Base-by-base conservation (phyloP, 805 yeast species). In the Wickerhamomyces mucosus region DNA sequence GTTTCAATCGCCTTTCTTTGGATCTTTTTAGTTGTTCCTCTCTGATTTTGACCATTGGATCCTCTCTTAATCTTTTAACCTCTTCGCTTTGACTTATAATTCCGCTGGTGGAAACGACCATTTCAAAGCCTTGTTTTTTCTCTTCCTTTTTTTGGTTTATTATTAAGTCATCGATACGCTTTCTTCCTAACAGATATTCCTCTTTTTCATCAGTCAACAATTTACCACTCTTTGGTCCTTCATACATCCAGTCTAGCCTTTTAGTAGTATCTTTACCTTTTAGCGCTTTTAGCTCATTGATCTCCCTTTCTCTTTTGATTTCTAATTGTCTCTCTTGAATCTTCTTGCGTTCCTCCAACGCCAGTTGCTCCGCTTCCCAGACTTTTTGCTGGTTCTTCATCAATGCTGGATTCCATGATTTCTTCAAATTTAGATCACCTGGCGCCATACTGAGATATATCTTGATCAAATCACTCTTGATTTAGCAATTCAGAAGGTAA, bases 331-430 rank as follows among this genome's bases (percentile, higher is more conserved):
- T 58, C 44, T 77, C 77, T 37, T 73, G 67, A 21, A 78, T 72
- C 46, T 70, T 69, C 42, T 70, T 69, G 29, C 77, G 69, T 46
- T 83, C 94, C n/a, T 69, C 69, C 6, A 84, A 58, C 7, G 80
- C 75, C 25, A 78, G 78, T 49, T 83, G 86, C 48, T 92, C 96
- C 33, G 63, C 66, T 41, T 75, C 67, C 89, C 94, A 80, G 21
- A 89, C 88, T 47, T 78, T 81, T 42, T 77, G 78, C 56, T 78
- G 85, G 63, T 89, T 89, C 52, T 79, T 82, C 50, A 82, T 62
- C 31, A 84, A 64, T 28, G 80, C 88, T 3, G 98, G 96, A 55
- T 89, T 85, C 98, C 97, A 89, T 39, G 97, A 89, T 53, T 89
- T 89, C 59, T 89, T 81, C 34, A 88, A 56, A 52, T 89, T 89